These are phyloP conservation scores for Ceratobasidium sp. DNA, from an alignment of 1,284 basidiomycete species.

Conservation along the genomic window DNA sequence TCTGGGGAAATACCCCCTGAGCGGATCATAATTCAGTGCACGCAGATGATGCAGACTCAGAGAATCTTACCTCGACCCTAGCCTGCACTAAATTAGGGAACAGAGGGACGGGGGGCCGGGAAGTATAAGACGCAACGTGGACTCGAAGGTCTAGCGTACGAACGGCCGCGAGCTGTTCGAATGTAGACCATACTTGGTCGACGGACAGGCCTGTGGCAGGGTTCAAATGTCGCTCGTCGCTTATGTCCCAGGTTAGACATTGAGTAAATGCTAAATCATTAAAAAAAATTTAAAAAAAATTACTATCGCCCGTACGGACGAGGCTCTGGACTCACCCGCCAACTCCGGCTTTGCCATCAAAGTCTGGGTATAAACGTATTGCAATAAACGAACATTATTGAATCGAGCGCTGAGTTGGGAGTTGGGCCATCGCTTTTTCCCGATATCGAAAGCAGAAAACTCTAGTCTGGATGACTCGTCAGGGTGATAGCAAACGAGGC, in stretches of 20 bases:
- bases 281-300: neutral
- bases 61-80: neutral
- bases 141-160: slow-evolving; percentile 8
- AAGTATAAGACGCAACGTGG: neutral
- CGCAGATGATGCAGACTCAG: neutral
- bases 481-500: neutral
- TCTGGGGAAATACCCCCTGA: slow-evolving; percentile 14
- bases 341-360: slow-evolving; percentile 14
- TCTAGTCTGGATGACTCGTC: neutral
- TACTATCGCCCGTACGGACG: neutral
- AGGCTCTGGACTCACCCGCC: neutral
- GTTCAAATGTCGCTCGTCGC: neutral
- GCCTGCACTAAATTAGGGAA: slow-evolving; percentile 12
- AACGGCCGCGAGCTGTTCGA: slow-evolving; percentile 13
- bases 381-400: slow-evolving; percentile 12
- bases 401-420: neutral
- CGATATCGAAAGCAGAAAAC: slow-evolving; percentile 17
- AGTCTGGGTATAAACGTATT: slow-evolving; percentile 5
- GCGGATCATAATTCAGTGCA: neutral
- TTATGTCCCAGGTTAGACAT: slow-evolving; percentile 14
- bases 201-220: neutral
- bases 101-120: neutral
- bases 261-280: slow-evolving; percentile 7
- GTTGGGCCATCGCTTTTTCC: slow-evolving; percentile 10
- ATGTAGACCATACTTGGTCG: neutral